phyloP scores from a whole-genome alignment of 2,329 filamentous ascomycete species.

The Talaromyces albobiverticillius region DNA sequence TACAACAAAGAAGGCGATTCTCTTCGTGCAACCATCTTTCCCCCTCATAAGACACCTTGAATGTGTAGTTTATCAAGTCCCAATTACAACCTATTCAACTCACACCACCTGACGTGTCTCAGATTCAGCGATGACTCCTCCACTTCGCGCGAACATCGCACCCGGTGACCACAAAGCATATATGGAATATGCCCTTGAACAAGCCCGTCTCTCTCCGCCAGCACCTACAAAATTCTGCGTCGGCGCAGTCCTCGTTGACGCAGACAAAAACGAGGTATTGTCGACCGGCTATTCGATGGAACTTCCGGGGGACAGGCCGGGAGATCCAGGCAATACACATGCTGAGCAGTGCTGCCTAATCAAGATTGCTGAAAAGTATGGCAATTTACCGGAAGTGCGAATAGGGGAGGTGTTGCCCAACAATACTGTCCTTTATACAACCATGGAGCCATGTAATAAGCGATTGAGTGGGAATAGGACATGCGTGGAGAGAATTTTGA shows the following conservation, averaged over 20 bases:
- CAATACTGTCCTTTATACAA: constrained; percentile 44
- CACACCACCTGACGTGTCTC: no score
- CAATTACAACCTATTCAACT: no score
- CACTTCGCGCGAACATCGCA: constrained; percentile 19
- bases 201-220: constrained; percentile 38
- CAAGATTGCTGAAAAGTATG: constrained; percentile 40
- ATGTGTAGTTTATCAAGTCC: no score
- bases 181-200: constrained; percentile 38
- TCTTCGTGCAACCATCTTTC: no score
- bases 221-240: constrained; percentile 41
- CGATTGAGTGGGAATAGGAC: constrained; percentile 40
- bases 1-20: no score
- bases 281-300: constrained; percentile 46
- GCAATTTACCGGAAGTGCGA: constrained; percentile 33
- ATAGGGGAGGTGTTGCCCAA: constrained; percentile 36
- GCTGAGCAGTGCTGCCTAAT: constrained; percentile 40
- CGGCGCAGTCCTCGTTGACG: constrained; percentile 42
- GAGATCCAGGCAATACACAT: constrained; percentile 40
- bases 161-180: constrained; percentile 34
- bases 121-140: not conserved
- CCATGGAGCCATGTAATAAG: constrained; percentile 47
- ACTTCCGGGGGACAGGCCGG: constrained; percentile 34
- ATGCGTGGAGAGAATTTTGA: constrained; percentile 36
- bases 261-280: constrained; percentile 34
- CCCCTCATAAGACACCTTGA: no score